A percentile compares a stretch with the other conserved stretches of the same genome.
Conservation (phyloP, 1,139 yeast species). For the Arxiozyma bovina region DNA sequence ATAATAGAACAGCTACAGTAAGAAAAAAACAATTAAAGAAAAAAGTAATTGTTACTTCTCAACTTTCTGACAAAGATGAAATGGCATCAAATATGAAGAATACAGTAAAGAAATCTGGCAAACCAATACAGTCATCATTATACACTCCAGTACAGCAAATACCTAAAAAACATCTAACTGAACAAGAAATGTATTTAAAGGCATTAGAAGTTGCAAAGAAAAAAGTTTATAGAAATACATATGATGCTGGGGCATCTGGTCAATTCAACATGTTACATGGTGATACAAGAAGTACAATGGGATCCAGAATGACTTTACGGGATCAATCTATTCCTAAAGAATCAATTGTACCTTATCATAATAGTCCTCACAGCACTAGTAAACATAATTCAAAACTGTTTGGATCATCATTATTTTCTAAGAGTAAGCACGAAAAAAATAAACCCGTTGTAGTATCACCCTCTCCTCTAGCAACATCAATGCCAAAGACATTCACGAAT, state of each 20-base stretch:
- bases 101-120: neutral
- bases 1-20: neutral
- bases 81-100: neutral
- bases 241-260: neutral
- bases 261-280: neutral
- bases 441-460: neutral
- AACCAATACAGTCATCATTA: neutral
- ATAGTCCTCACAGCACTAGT: neutral
- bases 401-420: neutral
- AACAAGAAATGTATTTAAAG: constrained; percentile 29
- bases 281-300: constrained; percentile 15
- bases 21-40: neutral
- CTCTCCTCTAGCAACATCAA: neutral
- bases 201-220: constrained; percentile 29
- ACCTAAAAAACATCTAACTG: constrained; percentile 15
- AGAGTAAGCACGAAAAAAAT: neutral
- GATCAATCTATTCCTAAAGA: constrained; percentile 4
- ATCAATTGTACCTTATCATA: neutral
- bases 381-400: constrained; percentile 1
- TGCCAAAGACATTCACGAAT: neutral
- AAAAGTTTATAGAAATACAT: constrained; percentile 24
- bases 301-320: constrained; percentile 20
- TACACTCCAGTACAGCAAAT: constrained; percentile 1
- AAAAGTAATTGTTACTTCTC: neutral
- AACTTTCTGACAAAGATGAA: neutral